These are phyloP conservation scores for Pichia eremophila DNA, from an alignment of 805 yeast genomes.

Conservation along the genomic window DNA sequence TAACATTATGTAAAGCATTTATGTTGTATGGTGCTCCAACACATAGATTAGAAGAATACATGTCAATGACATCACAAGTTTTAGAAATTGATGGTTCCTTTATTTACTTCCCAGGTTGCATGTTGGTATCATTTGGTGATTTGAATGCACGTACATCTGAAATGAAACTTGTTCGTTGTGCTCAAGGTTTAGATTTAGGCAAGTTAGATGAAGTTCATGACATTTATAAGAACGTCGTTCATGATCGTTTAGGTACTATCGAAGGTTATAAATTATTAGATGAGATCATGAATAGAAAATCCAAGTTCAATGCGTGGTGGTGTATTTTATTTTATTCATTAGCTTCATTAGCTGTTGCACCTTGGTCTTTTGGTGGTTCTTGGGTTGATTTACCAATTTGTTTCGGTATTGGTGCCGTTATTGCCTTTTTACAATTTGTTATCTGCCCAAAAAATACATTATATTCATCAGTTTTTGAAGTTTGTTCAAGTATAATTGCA, in stretches of 20 bases:
- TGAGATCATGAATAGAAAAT: constrained; percentile 48
- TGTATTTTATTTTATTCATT: constrained; percentile 75
- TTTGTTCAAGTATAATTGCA: constrained; percentile 80
- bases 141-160: constrained; percentile 91
- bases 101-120: constrained; percentile 88
- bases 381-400: constrained; percentile 86
- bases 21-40: constrained; percentile 97
- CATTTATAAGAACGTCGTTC: constrained; percentile 82
- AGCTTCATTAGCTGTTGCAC: constrained; percentile 71
- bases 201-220: constrained; percentile 75
- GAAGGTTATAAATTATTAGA: constrained; percentile 73
- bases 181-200: constrained; percentile 79
- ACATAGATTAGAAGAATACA: constrained; percentile 86
- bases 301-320: constrained; percentile 62
- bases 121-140: constrained; percentile 91
- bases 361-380: constrained; percentile 80
- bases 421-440: constrained; percentile 73
- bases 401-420: constrained; percentile 69
- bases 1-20: constrained; percentile 77
- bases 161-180: constrained; percentile 77
- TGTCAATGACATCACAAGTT: constrained; percentile 86
- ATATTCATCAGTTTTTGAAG: constrained; percentile 87
- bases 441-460: constrained; percentile 75
- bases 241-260: constrained; percentile 80
- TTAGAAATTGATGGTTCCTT: constrained; percentile 91